Evolutionary conservation across 2,329 filamentous ascomycete species (phyloP), one percentile per base, ranked within the genome.

Genomic region (Fusarium sp.): DNA sequence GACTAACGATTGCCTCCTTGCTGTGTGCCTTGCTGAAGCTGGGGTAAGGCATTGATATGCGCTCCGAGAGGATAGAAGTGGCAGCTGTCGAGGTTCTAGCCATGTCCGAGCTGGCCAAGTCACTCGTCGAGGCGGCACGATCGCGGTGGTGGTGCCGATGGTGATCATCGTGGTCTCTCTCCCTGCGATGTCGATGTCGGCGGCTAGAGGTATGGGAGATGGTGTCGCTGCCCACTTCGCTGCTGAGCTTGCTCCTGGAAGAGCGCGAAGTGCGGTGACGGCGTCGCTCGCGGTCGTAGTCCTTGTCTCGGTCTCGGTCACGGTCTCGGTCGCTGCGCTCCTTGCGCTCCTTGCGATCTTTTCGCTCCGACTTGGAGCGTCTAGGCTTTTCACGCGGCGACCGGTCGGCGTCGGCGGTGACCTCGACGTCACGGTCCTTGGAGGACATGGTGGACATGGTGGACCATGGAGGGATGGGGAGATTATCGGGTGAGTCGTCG

Each of bases 1-100:
- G 83, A 76, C 88, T 90, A 69, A 88, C 85, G 58, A 97, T 87
- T 46, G 89, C 88, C 81, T 97, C 95, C 79, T 93, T 96, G 83
- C 93, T 96, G 79, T 97, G 93, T 11, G 91, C 91, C 81, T 96
- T 97, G 81, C 92, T 96, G 79, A 96, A 93, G 10, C 86, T 85
- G 2, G 93, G 93, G 77, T 97, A 97, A 6, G 92, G 90, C 42
- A 91, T 77, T 66, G 85, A 86, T 33, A 83, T 77, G 27, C 84
- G 83, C 58, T 85, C 82, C 14, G 73, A 74, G 23, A 74, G 58
- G 31, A 74, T 66, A 31, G 73, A 75, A 3, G 71, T 69, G 64
- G 78, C 81, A 46, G 79, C 77, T 20, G 81, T 66, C 20, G 76
- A 77, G 7, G 78, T 76, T 49, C 75, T 77, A 56, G 79, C 77